Evolutionary conservation across 1,284 basidiomycete species (phyloP).

Genomic region (Lignosus rhinocerotis): DNA sequence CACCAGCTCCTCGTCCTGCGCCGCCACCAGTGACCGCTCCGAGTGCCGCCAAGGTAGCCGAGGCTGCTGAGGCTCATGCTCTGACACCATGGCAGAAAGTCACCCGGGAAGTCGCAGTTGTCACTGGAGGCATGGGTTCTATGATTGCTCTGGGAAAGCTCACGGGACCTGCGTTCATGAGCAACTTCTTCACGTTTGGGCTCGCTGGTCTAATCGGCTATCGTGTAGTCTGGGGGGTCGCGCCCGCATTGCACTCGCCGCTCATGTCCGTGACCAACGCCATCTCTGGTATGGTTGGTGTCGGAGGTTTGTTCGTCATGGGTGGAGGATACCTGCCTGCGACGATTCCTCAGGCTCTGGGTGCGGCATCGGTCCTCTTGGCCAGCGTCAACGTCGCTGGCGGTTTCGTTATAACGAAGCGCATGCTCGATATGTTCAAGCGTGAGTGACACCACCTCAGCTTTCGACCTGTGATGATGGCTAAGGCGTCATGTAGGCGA

Average conservation of each 20-base stretch:
- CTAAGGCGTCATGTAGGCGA: conserved; percentile 46
- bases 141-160: conserved; percentile 73
- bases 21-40: conserved; percentile 58
- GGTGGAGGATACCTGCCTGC: conserved; percentile 82
- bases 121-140: conserved; percentile 76
- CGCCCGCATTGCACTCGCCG: conserved; percentile 81
- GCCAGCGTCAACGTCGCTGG: conserved; percentile 85
- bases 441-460: conserved; percentile 44
- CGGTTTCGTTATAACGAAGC: conserved; percentile 82
- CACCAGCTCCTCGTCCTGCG: conserved; percentile 63
- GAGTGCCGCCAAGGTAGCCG: conserved; percentile 51
- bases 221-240: conserved; percentile 85
- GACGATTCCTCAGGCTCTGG: conserved; percentile 76
- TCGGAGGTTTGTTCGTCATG: conserved; percentile 87
- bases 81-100: conserved; percentile 85
- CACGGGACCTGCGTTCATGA: conserved; percentile 80
- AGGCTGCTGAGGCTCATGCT: conserved; percentile 51
- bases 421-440: conserved; percentile 91
- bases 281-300: conserved; percentile 80
- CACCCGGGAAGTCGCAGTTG: conserved; percentile 65
- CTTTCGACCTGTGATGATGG: background rate
- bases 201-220: conserved; percentile 82
- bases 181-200: conserved; percentile 83
- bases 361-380: conserved; percentile 77
- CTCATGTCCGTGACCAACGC: conserved; percentile 86